Evolutionary conservation across 257 asterid species (phyloP), one percentile per base, ranked within the genome.

Genomic region (Petrea volubilis): DNA sequence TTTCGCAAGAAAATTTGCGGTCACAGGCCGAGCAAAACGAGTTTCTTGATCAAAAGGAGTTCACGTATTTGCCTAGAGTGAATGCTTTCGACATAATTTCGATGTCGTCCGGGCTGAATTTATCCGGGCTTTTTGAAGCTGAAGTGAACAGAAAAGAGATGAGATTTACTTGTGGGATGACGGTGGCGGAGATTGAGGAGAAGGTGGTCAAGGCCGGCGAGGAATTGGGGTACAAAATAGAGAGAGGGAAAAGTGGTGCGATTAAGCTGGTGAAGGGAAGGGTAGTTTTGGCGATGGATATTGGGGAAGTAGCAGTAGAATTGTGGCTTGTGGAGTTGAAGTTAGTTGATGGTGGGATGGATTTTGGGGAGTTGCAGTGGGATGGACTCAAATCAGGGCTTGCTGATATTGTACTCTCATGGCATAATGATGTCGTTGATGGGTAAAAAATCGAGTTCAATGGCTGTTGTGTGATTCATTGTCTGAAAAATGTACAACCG

Each of bases 71-170:
- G 71, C 68, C 74, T n/a, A 76, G 60, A 34, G 79, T 86, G 74
- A 91, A 86, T 46, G 98, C 99, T 2, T 94, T 94, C 52, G 96
- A 94, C 72, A 47, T 94, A 73, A 94, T 94, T 1, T 83, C 93
- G 0, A 77, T 89, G 95, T 89, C 96, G 1, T 85, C 98, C 0
- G 96, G 99, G 61, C 74, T 94, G 41, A 78, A 94, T 72, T 67
- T 94, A 11, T 89, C 98, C 0, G 85, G 90, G 58, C 78, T 94
- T 4, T 90, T 94, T 13, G 92, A 90, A 72, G 49, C 34, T 15
- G 89, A 81, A 67, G 44, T 59, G 72, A 75, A 47, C 1, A 86
- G 79, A 70, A 91, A 83, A 64, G 96, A 85, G 76, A 79, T 92
- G 77, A 82, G 95, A 25, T 91, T 94, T 27, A 85, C 90, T 0